phyloP scores from a whole-genome alignment of 768 basidiomycete species.

The Tricholoma furcatifolium region DNA sequence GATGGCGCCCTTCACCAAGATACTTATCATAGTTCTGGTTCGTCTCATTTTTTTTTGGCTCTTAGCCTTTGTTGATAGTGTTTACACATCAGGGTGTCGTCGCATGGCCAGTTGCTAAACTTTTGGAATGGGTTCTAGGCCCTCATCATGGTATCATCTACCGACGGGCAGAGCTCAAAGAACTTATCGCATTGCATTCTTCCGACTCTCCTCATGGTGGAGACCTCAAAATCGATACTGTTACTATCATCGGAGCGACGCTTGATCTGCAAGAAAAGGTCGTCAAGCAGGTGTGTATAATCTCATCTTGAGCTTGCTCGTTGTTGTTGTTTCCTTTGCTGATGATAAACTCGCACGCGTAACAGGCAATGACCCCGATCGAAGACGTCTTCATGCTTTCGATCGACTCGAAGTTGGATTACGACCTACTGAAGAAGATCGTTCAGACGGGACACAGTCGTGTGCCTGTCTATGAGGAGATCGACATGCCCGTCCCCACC shows the following conservation, averaged over 20 bases:
- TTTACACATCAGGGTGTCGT: slow-evolving; percentile 53
- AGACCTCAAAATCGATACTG: slow-evolving; percentile 83
- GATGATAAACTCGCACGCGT: no score
- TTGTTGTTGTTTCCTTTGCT: background rate
- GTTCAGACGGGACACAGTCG: slow-evolving; percentile 81
- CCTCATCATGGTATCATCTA: slow-evolving; percentile 91
- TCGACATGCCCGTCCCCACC: slow-evolving; percentile 55
- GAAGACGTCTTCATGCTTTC: slow-evolving; percentile 83
- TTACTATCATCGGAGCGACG: slow-evolving; percentile 86
- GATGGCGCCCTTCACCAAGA: slow-evolving; percentile 65
- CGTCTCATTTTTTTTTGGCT: slow-evolving; percentile 15
- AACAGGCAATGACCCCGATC: slow-evolving; percentile 85
- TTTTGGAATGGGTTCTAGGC: slow-evolving; percentile 76
- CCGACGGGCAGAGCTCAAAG: slow-evolving; percentile 81
- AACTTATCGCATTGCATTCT: slow-evolving; percentile 87
- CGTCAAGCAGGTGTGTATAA: slow-evolving; percentile 52
- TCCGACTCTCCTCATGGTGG: slow-evolving; percentile 73
- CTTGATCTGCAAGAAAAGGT: slow-evolving; percentile 89
- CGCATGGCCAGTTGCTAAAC: slow-evolving; percentile 83
- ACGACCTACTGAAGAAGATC: slow-evolving; percentile 72
- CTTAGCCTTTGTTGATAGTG: background rate
- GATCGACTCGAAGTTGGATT: slow-evolving; percentile 81
- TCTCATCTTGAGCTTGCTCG: background rate
- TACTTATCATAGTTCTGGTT: slow-evolving; percentile 71
- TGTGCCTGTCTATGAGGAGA: slow-evolving; percentile 79